Base-by-base conservation (phyloP, 2,329 filamentous ascomycete genomes). In the Colletotrichum sp. region DNA sequence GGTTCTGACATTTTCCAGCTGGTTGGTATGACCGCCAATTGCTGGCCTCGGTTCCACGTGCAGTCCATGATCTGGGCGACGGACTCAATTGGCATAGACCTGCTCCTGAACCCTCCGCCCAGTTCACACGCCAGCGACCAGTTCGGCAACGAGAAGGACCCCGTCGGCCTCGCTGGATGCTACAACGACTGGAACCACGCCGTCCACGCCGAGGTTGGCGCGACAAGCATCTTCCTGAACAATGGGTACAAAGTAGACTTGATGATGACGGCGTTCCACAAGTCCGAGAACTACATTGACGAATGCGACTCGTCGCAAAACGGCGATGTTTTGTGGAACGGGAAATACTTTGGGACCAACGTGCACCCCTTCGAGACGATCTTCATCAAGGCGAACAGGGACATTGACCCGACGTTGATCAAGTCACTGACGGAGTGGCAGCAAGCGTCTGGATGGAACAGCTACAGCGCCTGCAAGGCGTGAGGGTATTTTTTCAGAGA, bases 31-130 rank as follows among this genome's bases (percentile, higher is more conserved):
- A 83, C 83, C 1, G 79, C 79, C 34, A 85, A 82, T 77, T 85
- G 84, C 79, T 71, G 76, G 10, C 84, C 84, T 8, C 72, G 76
- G 9, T 81, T 81, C 56, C 84, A 85, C 75, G 77, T 85, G 4
- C 83, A 86, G 76, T 82, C 83, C 55, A 85, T 84, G 81, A 80
- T 86, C 66, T 83, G 80, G 78, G 83, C 84, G 12, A 86, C 85
- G 9, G 84, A 86, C 79, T 66, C 76, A 16, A 76, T 81, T n/a
- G 85, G 85, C 77, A 84, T 86, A 73, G 77, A 78, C 10, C 64
- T 84, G 30, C 78, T 86, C 2, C 80, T 86, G 36, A 78, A 84
- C 77, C 81, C 81, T 6, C 78, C 79, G 0, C 36, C 73, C 3
- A 75, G 78, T 32, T 67, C 71, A 15, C 77, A 71, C 4, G 67